A percentile compares a stretch with the other conserved stretches of the same genome.
These are phyloP conservation scores for Diddensiella transvaalensis DNA, from an alignment of 805 yeast species.

Conservation along the genomic window DNA sequence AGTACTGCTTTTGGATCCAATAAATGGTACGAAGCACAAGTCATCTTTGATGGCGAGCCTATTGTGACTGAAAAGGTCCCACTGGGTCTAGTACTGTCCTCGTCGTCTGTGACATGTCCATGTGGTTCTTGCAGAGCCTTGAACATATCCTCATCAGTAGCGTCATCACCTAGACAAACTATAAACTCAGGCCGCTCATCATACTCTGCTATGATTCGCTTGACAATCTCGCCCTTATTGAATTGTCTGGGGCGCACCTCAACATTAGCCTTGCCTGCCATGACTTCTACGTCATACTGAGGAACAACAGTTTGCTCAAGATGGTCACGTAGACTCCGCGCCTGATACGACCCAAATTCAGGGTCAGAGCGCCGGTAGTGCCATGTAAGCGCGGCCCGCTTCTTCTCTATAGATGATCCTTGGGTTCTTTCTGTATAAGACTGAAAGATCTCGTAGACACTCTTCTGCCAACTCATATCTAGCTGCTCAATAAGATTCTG, in stretches of 20 bases:
- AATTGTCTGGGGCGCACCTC: constrained; percentile 96
- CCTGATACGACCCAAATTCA: constrained; percentile 84
- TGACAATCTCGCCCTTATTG: constrained; percentile 95
- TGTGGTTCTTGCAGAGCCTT: constrained; percentile 49
- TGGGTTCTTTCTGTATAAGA: constrained; percentile 85
- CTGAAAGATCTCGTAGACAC: constrained; percentile 69
- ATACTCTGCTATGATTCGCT: constrained; percentile 57
- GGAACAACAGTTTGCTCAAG: constrained; percentile 55
- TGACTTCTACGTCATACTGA: constrained; percentile 82
- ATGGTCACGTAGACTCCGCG: constrained; percentile 64
- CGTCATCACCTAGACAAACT: constrained; percentile 90
- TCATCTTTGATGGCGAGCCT: constrained; percentile 85
- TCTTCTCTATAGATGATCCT: constrained; percentile 80
- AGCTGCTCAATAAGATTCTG: constrained; percentile 72
- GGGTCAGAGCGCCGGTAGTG: constrained; percentile 96
- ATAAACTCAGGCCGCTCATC: constrained; percentile 61
- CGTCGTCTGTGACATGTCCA: constrained; percentile 3
- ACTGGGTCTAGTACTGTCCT: constrained; percentile 25
- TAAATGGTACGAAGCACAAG: constrained; percentile 81
- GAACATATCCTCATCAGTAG: constrained; percentile 98
- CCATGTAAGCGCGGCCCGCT: constrained; percentile 96
- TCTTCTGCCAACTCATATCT: constrained; percentile 94
- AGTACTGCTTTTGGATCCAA: constrained; percentile 80
- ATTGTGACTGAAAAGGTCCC: constrained; percentile 81
- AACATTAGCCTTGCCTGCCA: constrained; percentile 95